Base-by-base conservation (phyloP, 495 filamentous ascomycete genomes). In the Cercophora scortea region DNA sequence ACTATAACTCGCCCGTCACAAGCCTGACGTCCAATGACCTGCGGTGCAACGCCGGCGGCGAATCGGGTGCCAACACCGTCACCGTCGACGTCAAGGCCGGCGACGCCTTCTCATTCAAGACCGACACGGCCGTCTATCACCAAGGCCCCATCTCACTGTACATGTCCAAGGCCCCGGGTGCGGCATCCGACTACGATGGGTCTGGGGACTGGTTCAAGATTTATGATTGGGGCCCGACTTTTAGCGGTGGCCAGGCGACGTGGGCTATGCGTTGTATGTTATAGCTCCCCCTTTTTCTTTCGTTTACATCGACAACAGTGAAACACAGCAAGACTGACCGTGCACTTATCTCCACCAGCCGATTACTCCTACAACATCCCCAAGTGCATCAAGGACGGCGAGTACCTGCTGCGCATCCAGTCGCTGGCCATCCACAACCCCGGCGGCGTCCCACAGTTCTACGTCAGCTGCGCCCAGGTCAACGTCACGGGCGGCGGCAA, bases 381-480 rank as follows among this genome's bases (percentile, higher is more conserved):
- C 12, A 67, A 69, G 54, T 71, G 68, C 48, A 69, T 81, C 55
- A 69, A 75, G 0, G 66, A 63, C 44, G 82, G 82, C 47, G 76
- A 84, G 51, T 86, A 86, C 53, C 77, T 86, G 47, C 67, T 85
- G 47, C 75, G 82, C 4, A 78, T 79, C 49, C 80, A 85, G 60
- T 74, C 75, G 16, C 73, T 85, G n/a, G 81, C 71, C 40, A 76
- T 83, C 57, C 79, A 84, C 67, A 83, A 82, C 69, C 77, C 77
- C 11, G 74, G 70, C 33, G 56, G 51, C 51, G 70, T 66, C 10
- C 76, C 67, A 40, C 71, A 74, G 60, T 82, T 76, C 60, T 83
- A 82, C 54, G 66, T 82, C 57, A 64, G 66, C 51, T 86, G 82
- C 50, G 80, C 75, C 13, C 82, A 85, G 57, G 51, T 85, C 52